Conservation (phyloP, 352 stramenopile species). For the Pythium rishiriense region DNA sequence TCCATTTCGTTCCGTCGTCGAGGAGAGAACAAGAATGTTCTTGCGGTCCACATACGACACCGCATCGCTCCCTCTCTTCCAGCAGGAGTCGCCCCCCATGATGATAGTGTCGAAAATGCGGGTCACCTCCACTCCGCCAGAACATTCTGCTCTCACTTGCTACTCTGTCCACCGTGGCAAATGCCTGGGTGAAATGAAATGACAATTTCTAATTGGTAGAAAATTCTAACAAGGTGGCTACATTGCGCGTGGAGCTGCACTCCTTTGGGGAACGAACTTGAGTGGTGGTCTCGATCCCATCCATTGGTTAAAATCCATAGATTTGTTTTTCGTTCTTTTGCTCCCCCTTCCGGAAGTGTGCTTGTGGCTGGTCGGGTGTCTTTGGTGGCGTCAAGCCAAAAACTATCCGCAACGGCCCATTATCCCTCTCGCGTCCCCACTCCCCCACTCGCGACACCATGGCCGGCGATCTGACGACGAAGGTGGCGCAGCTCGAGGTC, state of each 20-base stretch:
- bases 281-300: neutral
- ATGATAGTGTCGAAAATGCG: too few species aligned
- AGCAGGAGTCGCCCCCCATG: too few species aligned
- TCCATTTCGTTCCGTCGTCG: neutral
- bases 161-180: too few species aligned
- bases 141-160: neutral
- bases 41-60: neutral
- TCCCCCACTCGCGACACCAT: slow-evolving; percentile 10
- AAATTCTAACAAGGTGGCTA: neutral
- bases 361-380: slow-evolving; percentile 16
- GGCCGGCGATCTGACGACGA: slow-evolving; percentile 33
- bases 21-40: neutral
- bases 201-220: too few species aligned
- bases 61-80: neutral
- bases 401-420: neutral
- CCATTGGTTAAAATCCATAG: neutral
- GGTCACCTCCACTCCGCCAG: neutral
- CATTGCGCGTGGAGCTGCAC: neutral
- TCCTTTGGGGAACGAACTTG: neutral
- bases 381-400: neutral
- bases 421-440: neutral
- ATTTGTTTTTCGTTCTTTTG: neutral
- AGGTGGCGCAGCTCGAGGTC: slow-evolving; percentile 42
- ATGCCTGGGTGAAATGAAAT: too few species aligned
- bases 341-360: slow-evolving; percentile 5